A percentile compares a stretch with the other conserved stretches of the same genome.
phyloP scores from a whole-genome alignment of 345 rosid genomes.

The Kernera saxatilis region DNA sequence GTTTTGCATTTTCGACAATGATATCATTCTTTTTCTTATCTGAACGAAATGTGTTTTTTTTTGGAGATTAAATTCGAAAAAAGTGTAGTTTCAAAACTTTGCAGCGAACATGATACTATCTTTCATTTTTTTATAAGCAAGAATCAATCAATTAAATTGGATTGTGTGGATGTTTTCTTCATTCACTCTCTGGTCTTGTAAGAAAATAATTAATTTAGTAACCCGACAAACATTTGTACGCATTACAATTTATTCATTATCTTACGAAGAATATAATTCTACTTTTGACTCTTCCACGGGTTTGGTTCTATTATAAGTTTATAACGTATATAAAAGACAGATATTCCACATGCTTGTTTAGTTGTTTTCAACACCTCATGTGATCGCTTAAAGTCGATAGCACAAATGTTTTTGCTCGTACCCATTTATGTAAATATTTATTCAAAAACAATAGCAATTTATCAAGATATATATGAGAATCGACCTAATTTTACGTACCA shows the following conservation, averaged over 20 bases:
- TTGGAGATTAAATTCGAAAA: slow-evolving; percentile 1
- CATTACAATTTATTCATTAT: background rate
- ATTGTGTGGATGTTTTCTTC: background rate
- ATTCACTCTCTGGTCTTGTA: background rate
- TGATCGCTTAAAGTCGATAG: background rate
- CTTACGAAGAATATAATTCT: background rate
- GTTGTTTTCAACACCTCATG: background rate
- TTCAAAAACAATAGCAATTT: too few relatives aligned
- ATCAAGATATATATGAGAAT: too few relatives aligned
- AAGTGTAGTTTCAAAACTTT: background rate
- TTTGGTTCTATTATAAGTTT: background rate
- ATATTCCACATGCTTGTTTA: slow-evolving; percentile 1
- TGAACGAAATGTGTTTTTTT: background rate
- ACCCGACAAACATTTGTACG: background rate
- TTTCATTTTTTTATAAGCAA: background rate
- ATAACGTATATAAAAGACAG: background rate
- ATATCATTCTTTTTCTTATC: slow-evolving; percentile 20
- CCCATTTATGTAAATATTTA: too few relatives aligned
- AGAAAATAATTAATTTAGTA: background rate
- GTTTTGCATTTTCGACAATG: slow-evolving; percentile 20
- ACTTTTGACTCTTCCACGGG: background rate
- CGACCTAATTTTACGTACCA: too few relatives aligned
- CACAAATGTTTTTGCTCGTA: background rate
- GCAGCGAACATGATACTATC: slow-evolving; percentile 12
- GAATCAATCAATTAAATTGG: background rate